Percentiles rank a stretch among this genome's conserved stretches.
Conservation (phyloP, 176 grass and related monocot species). For the Oryza meridionalis region DNA sequence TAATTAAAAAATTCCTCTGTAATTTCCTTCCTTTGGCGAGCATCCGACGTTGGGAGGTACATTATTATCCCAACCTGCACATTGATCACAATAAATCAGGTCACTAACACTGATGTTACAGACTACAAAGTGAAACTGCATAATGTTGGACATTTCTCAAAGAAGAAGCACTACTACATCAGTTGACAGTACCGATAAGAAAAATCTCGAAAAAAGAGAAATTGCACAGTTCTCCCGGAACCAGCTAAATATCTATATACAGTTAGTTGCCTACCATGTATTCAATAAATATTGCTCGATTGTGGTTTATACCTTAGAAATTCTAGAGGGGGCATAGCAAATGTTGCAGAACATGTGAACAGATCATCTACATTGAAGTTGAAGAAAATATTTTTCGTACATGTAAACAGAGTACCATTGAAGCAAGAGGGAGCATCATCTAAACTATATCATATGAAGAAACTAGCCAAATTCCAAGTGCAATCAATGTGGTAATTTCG, state of each 20-base stretch:
- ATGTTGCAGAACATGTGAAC: background rate
- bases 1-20: slow-evolving; percentile 89
- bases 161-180: background rate
- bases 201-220: slow-evolving; percentile 1
- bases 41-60: slow-evolving; percentile 86
- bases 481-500: too few species aligned
- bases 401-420: background rate
- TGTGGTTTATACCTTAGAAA: slow-evolving; percentile 24
- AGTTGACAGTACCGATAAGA: background rate
- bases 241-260: background rate
- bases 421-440: slow-evolving; percentile 14
- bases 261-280: background rate
- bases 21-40: slow-evolving; percentile 90
- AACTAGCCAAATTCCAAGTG: too few species aligned
- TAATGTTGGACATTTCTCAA: background rate
- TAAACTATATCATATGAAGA: background rate
- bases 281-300: background rate
- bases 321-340: background rate
- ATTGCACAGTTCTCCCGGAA: slow-evolving; percentile 9
- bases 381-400: background rate
- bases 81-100: slow-evolving; percentile 22
- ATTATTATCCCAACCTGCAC: slow-evolving; percentile 95
- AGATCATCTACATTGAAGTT: slow-evolving; percentile 21
- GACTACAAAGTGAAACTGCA: background rate
- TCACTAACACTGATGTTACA: background rate